Evolutionary conservation across 2,329 filamentous ascomycete species (phyloP).

Genomic region (Fusarium algeriense): DNA sequence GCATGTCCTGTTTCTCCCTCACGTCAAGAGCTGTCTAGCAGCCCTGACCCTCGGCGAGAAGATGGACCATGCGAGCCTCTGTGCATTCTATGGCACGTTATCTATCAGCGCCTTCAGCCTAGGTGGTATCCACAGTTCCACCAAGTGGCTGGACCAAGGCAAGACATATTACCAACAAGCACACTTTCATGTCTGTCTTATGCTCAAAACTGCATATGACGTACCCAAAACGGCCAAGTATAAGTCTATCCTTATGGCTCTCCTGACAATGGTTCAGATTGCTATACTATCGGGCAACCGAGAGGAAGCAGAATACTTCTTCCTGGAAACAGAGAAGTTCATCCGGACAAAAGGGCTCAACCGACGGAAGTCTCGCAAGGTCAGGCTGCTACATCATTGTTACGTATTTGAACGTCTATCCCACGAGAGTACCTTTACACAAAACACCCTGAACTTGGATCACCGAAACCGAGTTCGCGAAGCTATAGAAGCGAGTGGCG

Average conservation of each 20-base stretch:
- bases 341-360: slow-evolving; percentile 31
- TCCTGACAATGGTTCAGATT: slow-evolving; percentile 34
- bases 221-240: slow-evolving; percentile 34
- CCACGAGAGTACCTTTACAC: slow-evolving; percentile 28
- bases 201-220: slow-evolving; percentile 27
- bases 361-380: slow-evolving; percentile 30
- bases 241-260: slow-evolving; percentile 36
- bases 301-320: slow-evolving; percentile 31
- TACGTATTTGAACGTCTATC: slow-evolving; percentile 28
- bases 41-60: slow-evolving; percentile 25
- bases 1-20: slow-evolving; percentile 27
- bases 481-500: slow-evolving; percentile 33
- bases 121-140: slow-evolving; percentile 12
- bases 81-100: slow-evolving; percentile 32
- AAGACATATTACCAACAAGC: slow-evolving; percentile 21
- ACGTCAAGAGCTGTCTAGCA: slow-evolving; percentile 29
- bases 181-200: neutral
- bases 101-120: slow-evolving; percentile 35
- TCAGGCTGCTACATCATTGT: slow-evolving; percentile 28
- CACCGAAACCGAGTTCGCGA: slow-evolving; percentile 21
- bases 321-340: slow-evolving; percentile 37
- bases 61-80: slow-evolving; percentile 32
- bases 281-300: slow-evolving; percentile 20
- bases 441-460: slow-evolving; percentile 3
- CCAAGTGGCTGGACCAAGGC: slow-evolving; percentile 25